Conservation (phyloP, 192 early-diverging fungal species). For the Backusella parvicylindrica region DNA sequence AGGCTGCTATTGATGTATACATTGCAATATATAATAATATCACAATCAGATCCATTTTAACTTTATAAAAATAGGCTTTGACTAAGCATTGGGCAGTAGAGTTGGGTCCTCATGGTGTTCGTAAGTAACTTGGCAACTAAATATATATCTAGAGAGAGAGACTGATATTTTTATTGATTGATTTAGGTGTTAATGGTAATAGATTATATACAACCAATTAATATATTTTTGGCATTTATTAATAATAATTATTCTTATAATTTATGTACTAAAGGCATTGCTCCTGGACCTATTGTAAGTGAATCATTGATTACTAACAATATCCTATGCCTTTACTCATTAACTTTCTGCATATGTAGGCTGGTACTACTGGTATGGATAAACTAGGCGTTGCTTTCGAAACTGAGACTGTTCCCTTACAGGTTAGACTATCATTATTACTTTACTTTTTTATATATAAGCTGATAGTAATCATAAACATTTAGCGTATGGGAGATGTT, state of each 20-base stretch:
- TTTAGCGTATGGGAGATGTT: constrained; percentile 43
- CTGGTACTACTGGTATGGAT: constrained; percentile 12
- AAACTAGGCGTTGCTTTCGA: constrained; percentile 14
- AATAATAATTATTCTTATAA: background rate
- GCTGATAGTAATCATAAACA: too few relatives aligned
- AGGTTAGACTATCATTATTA: too few relatives aligned
- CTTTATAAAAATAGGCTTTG: constrained; percentile 57
- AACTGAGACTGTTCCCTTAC: constrained; percentile 11
- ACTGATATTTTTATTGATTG: background rate
- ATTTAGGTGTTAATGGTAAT: constrained; percentile 13
- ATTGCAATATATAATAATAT: too few relatives aligned
- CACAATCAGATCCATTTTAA: too few relatives aligned
- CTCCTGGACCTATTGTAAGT: constrained; percentile 11
- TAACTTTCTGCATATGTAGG: background rate
- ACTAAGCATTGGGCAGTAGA: constrained; percentile 63
- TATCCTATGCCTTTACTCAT: background rate
- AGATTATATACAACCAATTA: background rate
- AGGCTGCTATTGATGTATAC: constrained; percentile 38
- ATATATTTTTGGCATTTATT: too few relatives aligned
- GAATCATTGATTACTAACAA: background rate
- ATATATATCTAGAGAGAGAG: background rate
- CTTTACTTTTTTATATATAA: too few relatives aligned
- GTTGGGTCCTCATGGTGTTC: constrained; percentile 69
- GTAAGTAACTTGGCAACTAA: constrained; percentile 17
- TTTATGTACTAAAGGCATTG: background rate